Percentiles rank a stretch among this genome's conserved stretches.
These are phyloP conservation scores for Melaleuca quinquenervia DNA, from an alignment of 345 rosid species.

Conservation along the genomic window DNA sequence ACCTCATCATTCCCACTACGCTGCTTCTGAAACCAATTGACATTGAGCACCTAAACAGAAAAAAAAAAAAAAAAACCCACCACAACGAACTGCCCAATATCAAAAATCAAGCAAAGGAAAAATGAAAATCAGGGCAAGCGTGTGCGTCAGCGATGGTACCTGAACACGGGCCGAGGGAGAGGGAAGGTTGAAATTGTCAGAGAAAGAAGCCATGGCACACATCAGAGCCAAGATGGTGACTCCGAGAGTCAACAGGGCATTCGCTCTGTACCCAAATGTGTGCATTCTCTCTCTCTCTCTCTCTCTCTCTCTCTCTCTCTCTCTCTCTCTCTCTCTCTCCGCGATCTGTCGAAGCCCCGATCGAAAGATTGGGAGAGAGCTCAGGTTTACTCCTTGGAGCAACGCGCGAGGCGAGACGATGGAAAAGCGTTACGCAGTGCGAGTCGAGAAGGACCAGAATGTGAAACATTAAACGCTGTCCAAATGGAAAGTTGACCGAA, in stretches of 20 bases:
- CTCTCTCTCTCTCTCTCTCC: background rate
- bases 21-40: conserved; percentile 84
- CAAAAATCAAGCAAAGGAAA: background rate
- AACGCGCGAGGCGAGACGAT: background rate
- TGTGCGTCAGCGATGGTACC: conserved; percentile 19
- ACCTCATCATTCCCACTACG: conserved; percentile 94
- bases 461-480: background rate
- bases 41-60: conserved; percentile 54
- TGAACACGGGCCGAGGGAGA: conserved; percentile 76
- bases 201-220: conserved; percentile 72
- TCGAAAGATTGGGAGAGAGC: background rate
- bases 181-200: conserved; percentile 70
- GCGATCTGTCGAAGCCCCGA: background rate
- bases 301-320: background rate
- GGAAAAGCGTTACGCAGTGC: background rate
- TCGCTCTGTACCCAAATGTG: conserved; percentile 80
- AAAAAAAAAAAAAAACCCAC: background rate
- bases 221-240: conserved; percentile 75
- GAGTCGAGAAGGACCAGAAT: background rate
- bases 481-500: background rate
- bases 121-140: background rate
- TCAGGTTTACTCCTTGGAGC: background rate
- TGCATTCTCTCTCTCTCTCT: conserved; percentile 38
- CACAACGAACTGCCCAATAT: background rate
- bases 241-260: conserved; percentile 70